Evolutionary conservation across 208 protist species (phyloP), one percentile per base, ranked within the genome.

Genomic region (Acanthamoeba castellanii): DNA sequence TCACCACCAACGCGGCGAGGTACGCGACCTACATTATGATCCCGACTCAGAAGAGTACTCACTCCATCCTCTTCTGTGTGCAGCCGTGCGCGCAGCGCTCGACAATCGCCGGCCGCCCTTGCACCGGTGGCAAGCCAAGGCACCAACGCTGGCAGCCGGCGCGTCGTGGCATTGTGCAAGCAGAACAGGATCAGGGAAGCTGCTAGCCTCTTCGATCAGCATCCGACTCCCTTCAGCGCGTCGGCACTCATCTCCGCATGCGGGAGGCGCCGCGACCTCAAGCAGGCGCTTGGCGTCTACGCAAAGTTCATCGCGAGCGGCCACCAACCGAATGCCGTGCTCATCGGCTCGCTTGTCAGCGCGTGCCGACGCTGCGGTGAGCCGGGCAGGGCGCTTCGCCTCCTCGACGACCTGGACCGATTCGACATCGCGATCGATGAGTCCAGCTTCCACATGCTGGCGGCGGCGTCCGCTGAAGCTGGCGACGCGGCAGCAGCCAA

Each of bases 361-460:
- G 81, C 81, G 50, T 88, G 81, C 20, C 45, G 81, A 37, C 45
- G 81, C 30, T 88, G 81, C 52, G 81, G 81, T 57, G 45, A 64
- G 45, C 81, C 81, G 16, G 81, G 52, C 81, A n/a, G 34, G 81
- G 81, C 81, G 34, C 81, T 88, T n/a, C 81, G n/a, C 9, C 52
- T 88, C 27, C 81, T 88, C 27, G 81, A 88, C n/a, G 81, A 88
- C 81, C 11, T 88, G 27, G 81, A 88, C 25, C 81, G 81, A 57
- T 88, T 88, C 81, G n/a, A 7, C 45, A 45, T 88, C 45, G 42
- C 27, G 34, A n/a, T 64, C 25, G 81, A 88, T 57, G 81, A 88
- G 30, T 57, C 34, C 13, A 57, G 81, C 32, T 88, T 88, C 52
- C 81, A 88, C 32, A 52, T 88, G 81, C 81, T 88, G 81, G 45